Percentiles rank a stretch among this genome's conserved stretches.
Conservation (phyloP, 345 rosid genomes). For the Eucalyptus erythrocorys region DNA sequence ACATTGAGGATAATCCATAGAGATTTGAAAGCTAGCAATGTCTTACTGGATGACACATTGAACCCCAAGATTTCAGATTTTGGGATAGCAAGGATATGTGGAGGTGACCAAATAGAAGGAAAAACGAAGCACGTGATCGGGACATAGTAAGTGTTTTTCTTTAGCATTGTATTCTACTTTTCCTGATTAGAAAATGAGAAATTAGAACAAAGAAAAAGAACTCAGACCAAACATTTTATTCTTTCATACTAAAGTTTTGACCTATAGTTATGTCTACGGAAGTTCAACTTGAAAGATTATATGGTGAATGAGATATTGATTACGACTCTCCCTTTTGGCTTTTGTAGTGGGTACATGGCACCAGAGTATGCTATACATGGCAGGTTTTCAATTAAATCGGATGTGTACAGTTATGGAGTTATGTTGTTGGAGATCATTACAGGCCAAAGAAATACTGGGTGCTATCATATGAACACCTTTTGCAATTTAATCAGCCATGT, state of each 20-base stretch:
- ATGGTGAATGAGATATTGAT: neutral
- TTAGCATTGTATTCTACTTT: neutral
- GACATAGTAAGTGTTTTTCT: neutral
- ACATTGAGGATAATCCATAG: neutral
- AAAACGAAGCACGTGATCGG: neutral
- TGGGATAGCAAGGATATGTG: neutral
- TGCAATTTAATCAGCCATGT: neutral
- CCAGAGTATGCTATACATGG: neutral
- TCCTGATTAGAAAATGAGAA: neutral
- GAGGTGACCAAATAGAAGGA: neutral
- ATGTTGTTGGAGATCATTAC: neutral
- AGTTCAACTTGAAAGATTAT: neutral
- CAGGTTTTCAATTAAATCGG: neutral
- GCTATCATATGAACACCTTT: neutral
- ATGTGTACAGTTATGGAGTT: neutral
- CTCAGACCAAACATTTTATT: neutral
- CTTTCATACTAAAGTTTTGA: neutral
- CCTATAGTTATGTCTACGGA: neutral
- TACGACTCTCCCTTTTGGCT: neutral
- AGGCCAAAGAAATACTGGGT: neutral
- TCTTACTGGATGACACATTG: neutral
- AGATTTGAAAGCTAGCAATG: constrained; percentile 2
- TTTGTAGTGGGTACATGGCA: neutral
- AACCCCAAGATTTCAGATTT: constrained; percentile 6
- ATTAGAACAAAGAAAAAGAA: neutral